Conservation (phyloP, 2,329 filamentous ascomycete species). For the Cladophialophora exuberans region DNA sequence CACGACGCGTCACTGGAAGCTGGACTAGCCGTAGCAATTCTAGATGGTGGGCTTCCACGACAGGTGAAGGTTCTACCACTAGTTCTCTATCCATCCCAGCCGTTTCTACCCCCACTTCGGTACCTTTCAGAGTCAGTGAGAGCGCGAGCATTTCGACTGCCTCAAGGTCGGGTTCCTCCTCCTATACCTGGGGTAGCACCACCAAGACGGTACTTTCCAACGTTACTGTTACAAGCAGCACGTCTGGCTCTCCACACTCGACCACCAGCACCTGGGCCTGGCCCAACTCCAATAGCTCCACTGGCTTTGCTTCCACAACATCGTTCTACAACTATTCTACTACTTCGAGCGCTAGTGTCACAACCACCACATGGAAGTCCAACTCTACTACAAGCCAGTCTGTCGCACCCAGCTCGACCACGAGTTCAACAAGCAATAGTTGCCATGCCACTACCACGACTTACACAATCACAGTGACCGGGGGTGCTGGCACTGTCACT, state of each 20-base stretch:
- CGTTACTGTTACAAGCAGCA: constrained; percentile 11
- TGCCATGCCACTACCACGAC: constrained; percentile 2
- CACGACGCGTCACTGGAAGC: neutral
- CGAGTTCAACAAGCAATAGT: constrained; percentile 4
- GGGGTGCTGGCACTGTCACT: neutral
- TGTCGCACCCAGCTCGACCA: neutral
- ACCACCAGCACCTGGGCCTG: neutral
- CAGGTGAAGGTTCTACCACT: neutral
- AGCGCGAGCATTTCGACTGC: neutral
- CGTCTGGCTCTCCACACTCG: neutral
- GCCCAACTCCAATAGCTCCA: neutral
- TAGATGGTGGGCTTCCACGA: neutral
- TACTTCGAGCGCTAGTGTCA: constrained; percentile 1
- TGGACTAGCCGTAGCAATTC: constrained; percentile 3
- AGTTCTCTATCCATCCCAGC: too few species aligned
- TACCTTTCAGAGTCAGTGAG: neutral
- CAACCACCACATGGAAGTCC: neutral
- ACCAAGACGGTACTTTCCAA: constrained; percentile 4
- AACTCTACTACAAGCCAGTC: constrained; percentile 14
- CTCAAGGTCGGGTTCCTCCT: neutral
- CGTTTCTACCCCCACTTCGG: constrained; percentile 1
- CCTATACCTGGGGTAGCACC: constrained; percentile 1
- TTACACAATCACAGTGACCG: constrained; percentile 3
- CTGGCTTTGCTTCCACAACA: neutral
- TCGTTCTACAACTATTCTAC: neutral